These are phyloP conservation scores for Aspergillus diversus DNA, from an alignment of 495 filamentous ascomycete species.

Conservation along the genomic window DNA sequence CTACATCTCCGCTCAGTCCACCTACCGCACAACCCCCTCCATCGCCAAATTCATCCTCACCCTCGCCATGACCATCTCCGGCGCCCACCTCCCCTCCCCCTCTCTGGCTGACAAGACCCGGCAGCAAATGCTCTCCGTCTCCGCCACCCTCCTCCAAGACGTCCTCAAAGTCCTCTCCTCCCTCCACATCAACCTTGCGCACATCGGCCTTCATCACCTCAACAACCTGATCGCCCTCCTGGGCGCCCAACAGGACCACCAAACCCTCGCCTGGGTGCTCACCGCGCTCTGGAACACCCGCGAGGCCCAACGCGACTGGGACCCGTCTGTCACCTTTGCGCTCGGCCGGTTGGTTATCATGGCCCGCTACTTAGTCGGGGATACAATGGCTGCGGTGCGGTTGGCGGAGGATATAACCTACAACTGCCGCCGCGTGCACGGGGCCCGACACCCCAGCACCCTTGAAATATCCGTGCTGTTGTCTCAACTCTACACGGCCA, in stretches of 20 bases:
- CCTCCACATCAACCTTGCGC: slow-evolving; percentile 32
- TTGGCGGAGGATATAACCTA: slow-evolving; percentile 50
- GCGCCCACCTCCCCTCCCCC: slow-evolving; percentile 11
- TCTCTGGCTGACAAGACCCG: background rate
- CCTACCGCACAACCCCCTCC: slow-evolving; percentile 21
- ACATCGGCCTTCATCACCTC: slow-evolving; percentile 37
- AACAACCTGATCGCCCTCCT: slow-evolving; percentile 42
- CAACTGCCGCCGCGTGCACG: slow-evolving; percentile 47
- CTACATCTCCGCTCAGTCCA: slow-evolving; percentile 28
- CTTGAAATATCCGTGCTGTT: slow-evolving; percentile 43
- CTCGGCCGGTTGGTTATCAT: slow-evolving; percentile 43
- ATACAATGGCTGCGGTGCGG: slow-evolving; percentile 36
- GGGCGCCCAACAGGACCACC: slow-evolving; percentile 42
- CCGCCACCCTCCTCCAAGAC: slow-evolving; percentile 25
- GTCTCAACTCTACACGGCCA: slow-evolving; percentile 42
- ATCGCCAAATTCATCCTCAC: slow-evolving; percentile 29
- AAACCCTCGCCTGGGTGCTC: slow-evolving; percentile 40
- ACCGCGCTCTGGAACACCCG: slow-evolving; percentile 41
- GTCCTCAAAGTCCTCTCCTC: slow-evolving; percentile 21
- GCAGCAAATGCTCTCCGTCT: slow-evolving; percentile 17
- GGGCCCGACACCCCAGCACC: slow-evolving; percentile 39
- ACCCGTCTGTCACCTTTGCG: slow-evolving; percentile 34
- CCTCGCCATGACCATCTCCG: slow-evolving; percentile 28
- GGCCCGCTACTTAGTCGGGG: slow-evolving; percentile 39
- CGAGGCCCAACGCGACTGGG: slow-evolving; percentile 33